These are phyloP conservation scores for Leucocoprinus gongylophorus DNA, from an alignment of 1,284 basidiomycete genomes.

Conservation along the genomic window DNA sequence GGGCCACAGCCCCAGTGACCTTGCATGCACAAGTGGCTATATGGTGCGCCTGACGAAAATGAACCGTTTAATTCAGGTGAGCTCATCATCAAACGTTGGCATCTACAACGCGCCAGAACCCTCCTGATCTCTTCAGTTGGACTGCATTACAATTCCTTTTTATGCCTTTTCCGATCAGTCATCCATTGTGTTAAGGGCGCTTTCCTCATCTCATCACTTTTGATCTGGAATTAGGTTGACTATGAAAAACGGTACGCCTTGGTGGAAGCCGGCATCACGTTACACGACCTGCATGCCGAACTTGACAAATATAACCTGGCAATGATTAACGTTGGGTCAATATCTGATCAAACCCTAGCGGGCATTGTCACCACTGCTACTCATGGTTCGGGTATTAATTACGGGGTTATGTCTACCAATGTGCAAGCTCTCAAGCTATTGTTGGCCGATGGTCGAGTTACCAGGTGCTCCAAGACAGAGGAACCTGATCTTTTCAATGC, in stretches of 20 bases:
- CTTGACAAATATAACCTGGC: conserved; percentile 73
- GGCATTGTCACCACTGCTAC: conserved; percentile 93
- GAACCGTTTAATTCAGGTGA: conserved; percentile 65
- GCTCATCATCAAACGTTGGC: conserved; percentile 21
- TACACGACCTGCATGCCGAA: conserved; percentile 61
- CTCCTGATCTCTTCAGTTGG: not conserved
- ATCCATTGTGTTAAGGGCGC: not conserved
- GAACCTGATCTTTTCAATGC: conserved; percentile 81
- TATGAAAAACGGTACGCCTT: conserved; percentile 62
- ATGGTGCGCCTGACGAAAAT: conserved; percentile 75
- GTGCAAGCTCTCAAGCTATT: conserved; percentile 74
- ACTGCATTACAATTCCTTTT: conserved; percentile 5
- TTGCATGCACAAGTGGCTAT: conserved; percentile 81
- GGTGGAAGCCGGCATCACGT: conserved; percentile 74
- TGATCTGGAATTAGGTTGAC: conserved; percentile 51
- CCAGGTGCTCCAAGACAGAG: conserved; percentile 61
- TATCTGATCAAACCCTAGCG: conserved; percentile 95
- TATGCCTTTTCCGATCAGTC: not conserved
- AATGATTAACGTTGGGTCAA: conserved; percentile 91
- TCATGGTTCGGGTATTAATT: conserved; percentile 83
- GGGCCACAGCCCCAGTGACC: conserved; percentile 90
- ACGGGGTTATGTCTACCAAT: conserved; percentile 78
- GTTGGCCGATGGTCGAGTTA: conserved; percentile 61
- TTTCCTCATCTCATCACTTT: conserved; percentile 8
- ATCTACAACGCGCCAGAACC: not conserved